Percentiles rank a stretch among this genome's conserved stretches.
phyloP scores from a whole-genome alignment of 2,329 filamentous ascomycete genomes.

The Polytolypa hystricis region DNA sequence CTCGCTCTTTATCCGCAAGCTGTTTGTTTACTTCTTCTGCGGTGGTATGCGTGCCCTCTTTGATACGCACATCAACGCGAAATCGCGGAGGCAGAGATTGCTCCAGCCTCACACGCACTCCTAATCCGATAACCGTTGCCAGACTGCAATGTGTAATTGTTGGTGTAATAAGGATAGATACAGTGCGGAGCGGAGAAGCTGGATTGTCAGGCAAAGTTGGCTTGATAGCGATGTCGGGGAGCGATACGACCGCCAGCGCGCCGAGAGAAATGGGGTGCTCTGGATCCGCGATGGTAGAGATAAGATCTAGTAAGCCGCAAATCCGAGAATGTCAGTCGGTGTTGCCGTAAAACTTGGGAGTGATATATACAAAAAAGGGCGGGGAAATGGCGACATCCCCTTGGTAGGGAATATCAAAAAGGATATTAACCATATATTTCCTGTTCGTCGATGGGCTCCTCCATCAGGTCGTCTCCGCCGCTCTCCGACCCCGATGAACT shows the following conservation, averaged over 20 bases:
- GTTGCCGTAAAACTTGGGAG: no score
- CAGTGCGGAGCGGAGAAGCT: constrained; percentile 54
- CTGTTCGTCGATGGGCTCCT: constrained; percentile 88
- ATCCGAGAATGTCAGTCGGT: constrained; percentile 17
- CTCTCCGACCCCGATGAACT: constrained; percentile 27
- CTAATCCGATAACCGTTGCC: constrained; percentile 89
- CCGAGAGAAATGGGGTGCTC: constrained; percentile 92
- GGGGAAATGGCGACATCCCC: background rate
- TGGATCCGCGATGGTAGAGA: constrained; percentile 88
- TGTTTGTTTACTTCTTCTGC: constrained; percentile 97
- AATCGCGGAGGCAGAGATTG: constrained; percentile 85
- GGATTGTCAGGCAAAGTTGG: constrained; percentile 50
- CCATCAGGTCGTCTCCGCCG: constrained; percentile 45
- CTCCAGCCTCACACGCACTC: constrained; percentile 82
- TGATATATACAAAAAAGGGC: background rate
- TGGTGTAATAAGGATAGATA: constrained; percentile 82
- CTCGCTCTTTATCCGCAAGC: constrained; percentile 88
- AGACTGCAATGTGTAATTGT: constrained; percentile 96
- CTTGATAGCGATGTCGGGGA: constrained; percentile 79
- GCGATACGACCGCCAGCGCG: constrained; percentile 85
- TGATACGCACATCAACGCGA: constrained; percentile 83
- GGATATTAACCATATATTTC: constrained; percentile 70
- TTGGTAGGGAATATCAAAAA: background rate
- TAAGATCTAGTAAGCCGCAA: no score
- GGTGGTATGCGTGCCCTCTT: constrained; percentile 90